Evolutionary conservation across 2,329 filamentous ascomycete species (phyloP).

Genomic region (Phialemoniopsis sp.): DNA sequence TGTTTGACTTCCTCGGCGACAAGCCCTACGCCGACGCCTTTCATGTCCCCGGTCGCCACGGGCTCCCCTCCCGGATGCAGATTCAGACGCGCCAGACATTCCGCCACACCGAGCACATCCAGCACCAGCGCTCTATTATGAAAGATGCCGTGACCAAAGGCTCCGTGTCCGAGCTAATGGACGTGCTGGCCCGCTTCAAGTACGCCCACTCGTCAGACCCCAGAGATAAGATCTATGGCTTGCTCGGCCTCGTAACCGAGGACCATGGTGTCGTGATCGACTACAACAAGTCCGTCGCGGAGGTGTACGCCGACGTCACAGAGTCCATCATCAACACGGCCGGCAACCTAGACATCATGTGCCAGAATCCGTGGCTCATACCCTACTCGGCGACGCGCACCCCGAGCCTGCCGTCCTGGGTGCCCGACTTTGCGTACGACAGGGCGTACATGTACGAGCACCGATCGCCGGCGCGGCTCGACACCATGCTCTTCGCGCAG

Average conservation of each 20-base stretch:
- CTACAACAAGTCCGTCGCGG: conserved; percentile 3
- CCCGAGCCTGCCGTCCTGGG: conserved; percentile 7
- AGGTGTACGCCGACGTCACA: conserved; percentile 5
- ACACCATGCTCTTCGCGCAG: conserved; percentile 6
- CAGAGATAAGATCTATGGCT: conserved; percentile 9
- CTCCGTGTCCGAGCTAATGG: no score
- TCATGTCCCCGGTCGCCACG: not conserved
- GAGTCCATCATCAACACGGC: conserved; percentile 5
- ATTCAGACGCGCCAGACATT: no score
- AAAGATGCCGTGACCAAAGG: no score
- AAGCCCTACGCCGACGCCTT: not conserved
- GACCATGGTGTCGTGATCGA: conserved; percentile 1
- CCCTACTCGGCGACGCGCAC: no score
- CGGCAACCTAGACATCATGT: conserved; percentile 7
- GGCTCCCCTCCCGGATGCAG: not conserved
- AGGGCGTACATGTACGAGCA: no score
- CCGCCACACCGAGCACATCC: no score
- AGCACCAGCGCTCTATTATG: no score
- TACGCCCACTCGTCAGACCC: conserved; percentile 1
- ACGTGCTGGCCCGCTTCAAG: no score
- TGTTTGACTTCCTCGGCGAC: not conserved
- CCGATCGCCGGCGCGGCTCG: not conserved
- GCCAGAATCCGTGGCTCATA: conserved; percentile 7
- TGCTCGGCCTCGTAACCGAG: conserved; percentile 7
- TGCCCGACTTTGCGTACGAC: conserved; percentile 3